A percentile compares a stretch with the other conserved stretches of the same genome.
Evolutionary conservation across 2,329 filamentous ascomycete genomes (phyloP).

Genomic region (Tolypocladium pustulatum): DNA sequence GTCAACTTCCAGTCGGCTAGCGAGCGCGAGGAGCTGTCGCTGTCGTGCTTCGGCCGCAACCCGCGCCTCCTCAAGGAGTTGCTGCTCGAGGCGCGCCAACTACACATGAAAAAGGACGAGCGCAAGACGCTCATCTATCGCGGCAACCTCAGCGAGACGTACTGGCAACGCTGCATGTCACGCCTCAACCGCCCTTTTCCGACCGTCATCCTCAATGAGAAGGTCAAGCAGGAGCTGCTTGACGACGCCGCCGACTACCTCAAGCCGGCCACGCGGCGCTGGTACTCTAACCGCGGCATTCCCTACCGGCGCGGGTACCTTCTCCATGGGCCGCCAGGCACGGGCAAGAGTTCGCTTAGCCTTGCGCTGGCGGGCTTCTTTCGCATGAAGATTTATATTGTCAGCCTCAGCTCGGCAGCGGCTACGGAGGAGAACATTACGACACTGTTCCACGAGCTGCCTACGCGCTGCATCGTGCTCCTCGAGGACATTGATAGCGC

Average conservation of each 20-base stretch:
- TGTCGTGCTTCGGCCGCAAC: slow-evolving; percentile 52
- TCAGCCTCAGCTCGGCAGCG: slow-evolving; percentile 52
- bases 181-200: slow-evolving; percentile 50
- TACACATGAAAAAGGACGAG: slow-evolving; percentile 47
- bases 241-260: slow-evolving; percentile 54
- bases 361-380: slow-evolving; percentile 62
- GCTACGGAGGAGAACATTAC: slow-evolving; percentile 57
- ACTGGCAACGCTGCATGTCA: slow-evolving; percentile 53
- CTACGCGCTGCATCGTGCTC: slow-evolving; percentile 59
- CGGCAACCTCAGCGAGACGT: slow-evolving; percentile 36
- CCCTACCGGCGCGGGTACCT: slow-evolving; percentile 80
- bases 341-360: slow-evolving; percentile 65
- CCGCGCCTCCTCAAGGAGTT: slow-evolving; percentile 51
- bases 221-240: slow-evolving; percentile 48
- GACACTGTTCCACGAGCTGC: slow-evolving; percentile 54
- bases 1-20: slow-evolving; percentile 28
- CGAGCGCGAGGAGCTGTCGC: slow-evolving; percentile 46
- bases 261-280: slow-evolving; percentile 52
- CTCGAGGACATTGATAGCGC: slow-evolving; percentile 70
- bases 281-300: slow-evolving; percentile 77
- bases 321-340: slow-evolving; percentile 70
- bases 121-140: slow-evolving; percentile 57
- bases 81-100: slow-evolving; percentile 44
- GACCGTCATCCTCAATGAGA: slow-evolving; percentile 53
- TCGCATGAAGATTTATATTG: slow-evolving; percentile 61